Evolutionary conservation across 352 stramenopile genomes (phyloP), one percentile per base, ranked within the genome.

Genomic region (Pythium brassicae): DNA sequence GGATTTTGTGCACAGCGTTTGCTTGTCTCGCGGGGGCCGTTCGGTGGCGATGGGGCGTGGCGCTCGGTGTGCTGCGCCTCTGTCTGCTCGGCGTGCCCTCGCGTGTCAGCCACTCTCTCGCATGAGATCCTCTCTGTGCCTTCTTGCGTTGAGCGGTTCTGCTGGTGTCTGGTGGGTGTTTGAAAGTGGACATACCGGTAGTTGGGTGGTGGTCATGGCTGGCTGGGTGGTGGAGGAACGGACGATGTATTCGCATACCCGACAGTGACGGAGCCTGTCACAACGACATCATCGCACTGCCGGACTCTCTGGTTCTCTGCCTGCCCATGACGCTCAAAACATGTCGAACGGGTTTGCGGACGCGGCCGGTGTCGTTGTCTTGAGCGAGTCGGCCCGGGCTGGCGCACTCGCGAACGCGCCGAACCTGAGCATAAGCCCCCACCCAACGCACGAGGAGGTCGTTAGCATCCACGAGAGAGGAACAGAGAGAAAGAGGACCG

Each of bases 281-380:
- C n/a, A n/a, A n/a, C n/a, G n/a, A n/a, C n/a, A n/a, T n/a, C n/a
- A n/a, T n/a, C n/a, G n/a, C n/a, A n/a, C n/a, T n/a, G n/a, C n/a
- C n/a, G n/a, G n/a, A n/a, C n/a, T n/a, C n/a, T n/a, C n/a, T n/a
- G n/a, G n/a, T n/a, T n/a, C n/a, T n/a, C n/a, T n/a, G n/a, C n/a
- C n/a, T n/a, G n/a, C n/a, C n/a, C n/a, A n/a, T n/a, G 22, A 22
- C 15, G 47, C 83, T 62, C n/a, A 93, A 66, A 93, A 90, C 76
- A 93, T 81, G 62, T 93, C 83, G 65, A 93, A 91, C 50, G 81
- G 83, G 57, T 93, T 93, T 35, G 81, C 72, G 27, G 81, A 57
- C 42, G 72, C 64, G 19, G 71, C 64, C 3, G 57, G 53, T 20
- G 67, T 35, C 10, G 58, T n/a, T 20, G 55, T 43, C 23, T 69